Evolutionary conservation across 108 stramenopile species (phyloP).

Genomic region (Phaeodactylum tricornutum): DNA sequence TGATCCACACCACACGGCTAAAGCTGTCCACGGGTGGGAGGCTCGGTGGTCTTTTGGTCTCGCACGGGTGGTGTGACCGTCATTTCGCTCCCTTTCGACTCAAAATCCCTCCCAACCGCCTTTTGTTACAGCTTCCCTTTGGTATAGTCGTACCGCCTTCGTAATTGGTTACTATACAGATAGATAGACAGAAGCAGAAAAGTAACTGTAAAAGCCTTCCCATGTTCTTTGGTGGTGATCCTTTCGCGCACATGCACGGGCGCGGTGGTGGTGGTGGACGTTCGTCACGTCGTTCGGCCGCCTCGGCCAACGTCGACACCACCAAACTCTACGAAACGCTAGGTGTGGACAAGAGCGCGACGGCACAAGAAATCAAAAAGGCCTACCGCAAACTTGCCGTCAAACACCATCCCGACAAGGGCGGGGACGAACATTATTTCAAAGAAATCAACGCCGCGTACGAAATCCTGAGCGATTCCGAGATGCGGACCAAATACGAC

Average conservation of each 20-base stretch:
- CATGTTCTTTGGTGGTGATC: slow-evolving; percentile 83
- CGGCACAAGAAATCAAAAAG: slow-evolving; percentile 79
- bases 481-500: slow-evolving; percentile 85
- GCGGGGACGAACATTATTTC: slow-evolving; percentile 85
- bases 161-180: too few relatives aligned
- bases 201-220: too few relatives aligned
- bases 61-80: too few relatives aligned
- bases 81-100: too few relatives aligned
- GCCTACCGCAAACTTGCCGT: slow-evolving; percentile 78
- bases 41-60: too few relatives aligned
- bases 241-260: slow-evolving; percentile 70
- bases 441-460: slow-evolving; percentile 88
- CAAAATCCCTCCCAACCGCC: too few relatives aligned
- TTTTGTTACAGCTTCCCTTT: too few relatives aligned
- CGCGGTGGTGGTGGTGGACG: slow-evolving; percentile 36
- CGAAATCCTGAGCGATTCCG: slow-evolving; percentile 82
- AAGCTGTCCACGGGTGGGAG: too few relatives aligned
- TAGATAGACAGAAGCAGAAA: too few relatives aligned
- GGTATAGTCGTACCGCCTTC: too few relatives aligned
- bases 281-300: slow-evolving; percentile 11
- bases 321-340: slow-evolving; percentile 79
- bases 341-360: slow-evolving; percentile 61
- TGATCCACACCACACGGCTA: too few relatives aligned
- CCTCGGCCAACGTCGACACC: slow-evolving; percentile 53
- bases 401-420: slow-evolving; percentile 87